Percentiles rank a stretch among this genome's conserved stretches.
Conservation (phyloP, 176 grass and related monocot genomes). For the Carex littledalei region DNA sequence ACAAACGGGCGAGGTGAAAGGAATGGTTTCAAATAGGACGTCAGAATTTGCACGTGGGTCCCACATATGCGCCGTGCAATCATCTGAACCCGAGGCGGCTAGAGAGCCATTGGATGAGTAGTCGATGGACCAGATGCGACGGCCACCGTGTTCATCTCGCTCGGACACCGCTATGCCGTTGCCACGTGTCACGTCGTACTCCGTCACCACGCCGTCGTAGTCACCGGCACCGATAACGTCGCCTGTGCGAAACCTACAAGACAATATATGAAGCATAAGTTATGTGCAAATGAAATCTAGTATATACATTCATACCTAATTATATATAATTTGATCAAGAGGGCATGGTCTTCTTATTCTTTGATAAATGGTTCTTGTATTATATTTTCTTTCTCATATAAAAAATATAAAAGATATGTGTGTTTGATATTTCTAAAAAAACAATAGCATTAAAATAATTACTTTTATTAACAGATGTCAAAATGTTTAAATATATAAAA, state of each 20-base stretch:
- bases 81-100: conserved; percentile 73
- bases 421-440: no score
- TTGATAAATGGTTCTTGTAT: no score
- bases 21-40: conserved; percentile 34
- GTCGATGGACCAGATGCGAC: conserved; percentile 77
- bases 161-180: conserved; percentile 35
- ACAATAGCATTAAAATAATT: not conserved
- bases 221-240: conserved; percentile 55
- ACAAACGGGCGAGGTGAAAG: conserved; percentile 33
- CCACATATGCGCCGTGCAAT: conserved; percentile 71
- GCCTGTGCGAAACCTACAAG: not conserved
- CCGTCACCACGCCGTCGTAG: conserved; percentile 94
- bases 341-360: no score
- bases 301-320: no score
- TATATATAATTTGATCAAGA: no score
- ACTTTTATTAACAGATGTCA: not conserved
- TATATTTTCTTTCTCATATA: no score
- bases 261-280: not conserved
- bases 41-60: conserved; percentile 37
- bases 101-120: conserved; percentile 44
- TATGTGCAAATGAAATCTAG: not conserved
- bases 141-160: conserved; percentile 83
- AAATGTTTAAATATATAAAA: not conserved
- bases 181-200: conserved; percentile 70
- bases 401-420: no score